Evolutionary conservation across 768 basidiomycete genomes (phyloP), one percentile per base, ranked within the genome.

Genomic region (Thelephora aurantiotincta): DNA sequence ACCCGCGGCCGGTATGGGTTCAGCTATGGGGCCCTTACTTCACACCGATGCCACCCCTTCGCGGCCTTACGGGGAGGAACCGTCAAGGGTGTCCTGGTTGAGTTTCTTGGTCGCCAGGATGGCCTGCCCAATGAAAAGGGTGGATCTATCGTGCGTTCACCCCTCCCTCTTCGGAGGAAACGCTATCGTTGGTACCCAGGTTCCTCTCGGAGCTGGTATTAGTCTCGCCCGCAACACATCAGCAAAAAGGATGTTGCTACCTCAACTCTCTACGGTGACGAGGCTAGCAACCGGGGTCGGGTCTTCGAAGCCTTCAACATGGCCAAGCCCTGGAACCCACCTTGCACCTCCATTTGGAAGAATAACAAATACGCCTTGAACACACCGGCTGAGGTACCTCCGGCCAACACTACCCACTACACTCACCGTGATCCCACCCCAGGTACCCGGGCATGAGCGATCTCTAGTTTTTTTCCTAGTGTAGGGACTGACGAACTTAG

Each of bases 301-400:
- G 92, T 99, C 45, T 97, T 97, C 55, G 94, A 99, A 68, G 82
- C 92, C 11, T 98, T 78, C 72, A 99, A 99, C 73, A 98, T 99
- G 96, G 91, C 91, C 42, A 93, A 94, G 63, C 75, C 93, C 1
- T 97, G 93, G 93, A 75, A 94, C 65, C 77, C 96, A 19, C 94
- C 96, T 0, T 80, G 80, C 55, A 74, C 97, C 48, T 98, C 97
- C 63, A 80, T 94, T 12, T 98, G 93, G 61, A 93, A 99, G 65
- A 98, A 99, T 74, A 98, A 99, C 80, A 87, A 96, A 66, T 97
- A 97, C 63, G 93, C 94, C 57, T 97, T 99, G 94, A 94, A 93
- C 53, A 98, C 94, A 2, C 87, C 93, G 2, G 90, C 93, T 11
- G 88, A 90, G 60, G 82, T 94, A 53, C 84, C 81, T 55, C 93